These are phyloP conservation scores for Spiromastix sp. DNA, from an alignment of 2,329 filamentous ascomycete species.

Conservation along the genomic window DNA sequence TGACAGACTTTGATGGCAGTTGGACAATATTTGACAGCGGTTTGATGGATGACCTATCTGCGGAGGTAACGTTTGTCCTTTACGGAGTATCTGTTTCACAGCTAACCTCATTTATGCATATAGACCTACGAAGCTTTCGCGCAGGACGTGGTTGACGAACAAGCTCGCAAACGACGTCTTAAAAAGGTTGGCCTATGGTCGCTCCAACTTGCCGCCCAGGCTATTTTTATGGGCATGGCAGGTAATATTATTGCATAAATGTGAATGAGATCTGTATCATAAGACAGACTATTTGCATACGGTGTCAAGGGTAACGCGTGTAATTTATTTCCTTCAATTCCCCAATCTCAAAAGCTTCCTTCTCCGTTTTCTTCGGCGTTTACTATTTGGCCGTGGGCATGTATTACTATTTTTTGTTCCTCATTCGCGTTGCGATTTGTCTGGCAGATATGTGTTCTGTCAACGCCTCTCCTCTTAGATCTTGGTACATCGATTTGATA, in stretches of 20 bases:
- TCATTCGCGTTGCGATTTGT: not conserved
- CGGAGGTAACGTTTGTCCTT: slow-evolving; percentile 48
- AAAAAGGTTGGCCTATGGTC: slow-evolving; percentile 98
- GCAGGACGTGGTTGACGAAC: slow-evolving; percentile 78
- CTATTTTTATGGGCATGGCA: slow-evolving; percentile 88
- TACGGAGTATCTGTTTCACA: not conserved
- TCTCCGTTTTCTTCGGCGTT: not conserved
- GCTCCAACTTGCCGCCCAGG: slow-evolving; percentile 81
- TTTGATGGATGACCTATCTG: slow-evolving; percentile 84
- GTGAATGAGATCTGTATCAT: not conserved
- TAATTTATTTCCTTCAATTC: no score
- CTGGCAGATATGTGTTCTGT: no score
- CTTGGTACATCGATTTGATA: no score
- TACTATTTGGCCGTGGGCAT: not conserved
- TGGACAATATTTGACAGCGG: slow-evolving; percentile 94
- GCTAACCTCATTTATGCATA: not conserved
- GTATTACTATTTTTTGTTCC: not conserved
- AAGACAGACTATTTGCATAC: not conserved
- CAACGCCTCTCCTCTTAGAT: no score
- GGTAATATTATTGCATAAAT: slow-evolving; percentile 43
- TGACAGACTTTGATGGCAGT: slow-evolving; percentile 82
- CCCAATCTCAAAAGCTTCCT: no score
- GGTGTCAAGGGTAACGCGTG: no score
- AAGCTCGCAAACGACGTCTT: slow-evolving; percentile 73
- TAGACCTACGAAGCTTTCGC: slow-evolving; percentile 88